Percentiles rank a stretch among this genome's conserved stretches.
These are phyloP conservation scores for Thielaviopsis ethacetica DNA, from an alignment of 2,329 filamentous ascomycete species.

Conservation along the genomic window DNA sequence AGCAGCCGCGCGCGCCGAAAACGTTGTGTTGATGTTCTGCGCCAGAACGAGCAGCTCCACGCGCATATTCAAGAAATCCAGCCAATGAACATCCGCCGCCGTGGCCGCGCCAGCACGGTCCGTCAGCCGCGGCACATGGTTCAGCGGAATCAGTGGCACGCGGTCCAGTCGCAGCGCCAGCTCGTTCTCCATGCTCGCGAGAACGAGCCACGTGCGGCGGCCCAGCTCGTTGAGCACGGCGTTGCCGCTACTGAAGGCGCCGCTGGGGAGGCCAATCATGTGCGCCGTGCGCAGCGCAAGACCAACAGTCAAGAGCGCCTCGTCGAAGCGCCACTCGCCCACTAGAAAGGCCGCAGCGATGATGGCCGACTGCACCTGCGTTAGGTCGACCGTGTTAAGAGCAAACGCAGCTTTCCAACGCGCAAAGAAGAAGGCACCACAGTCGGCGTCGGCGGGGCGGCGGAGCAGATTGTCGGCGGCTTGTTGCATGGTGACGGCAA, in stretches of 20 bases:
- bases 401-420: constrained; percentile 4
- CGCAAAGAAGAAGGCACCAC: background rate
- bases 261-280: constrained; percentile 4
- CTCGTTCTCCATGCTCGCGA: constrained; percentile 1
- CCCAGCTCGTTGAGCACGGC: constrained; percentile 4
- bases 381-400: background rate
- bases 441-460: background rate
- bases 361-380: constrained; percentile 8
- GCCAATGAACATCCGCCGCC: constrained; percentile 1
- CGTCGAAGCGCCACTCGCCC: background rate
- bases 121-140: constrained; percentile 5
- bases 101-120: background rate
- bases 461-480: background rate
- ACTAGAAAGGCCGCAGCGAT: background rate
- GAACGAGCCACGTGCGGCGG: constrained; percentile 6
- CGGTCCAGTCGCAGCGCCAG: constrained; percentile 4
- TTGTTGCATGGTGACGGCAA: constrained; percentile 7
- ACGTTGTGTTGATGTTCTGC: background rate
- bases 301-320: background rate
- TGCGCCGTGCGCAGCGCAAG: constrained; percentile 3
- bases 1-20: background rate
- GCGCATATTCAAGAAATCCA: constrained; percentile 7
- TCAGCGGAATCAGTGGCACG: background rate
- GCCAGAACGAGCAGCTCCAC: constrained; percentile 4
- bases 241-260: background rate